Base-by-base conservation (phyloP, 345 rosid species). In the Microthlaspi erraticum region DNA sequence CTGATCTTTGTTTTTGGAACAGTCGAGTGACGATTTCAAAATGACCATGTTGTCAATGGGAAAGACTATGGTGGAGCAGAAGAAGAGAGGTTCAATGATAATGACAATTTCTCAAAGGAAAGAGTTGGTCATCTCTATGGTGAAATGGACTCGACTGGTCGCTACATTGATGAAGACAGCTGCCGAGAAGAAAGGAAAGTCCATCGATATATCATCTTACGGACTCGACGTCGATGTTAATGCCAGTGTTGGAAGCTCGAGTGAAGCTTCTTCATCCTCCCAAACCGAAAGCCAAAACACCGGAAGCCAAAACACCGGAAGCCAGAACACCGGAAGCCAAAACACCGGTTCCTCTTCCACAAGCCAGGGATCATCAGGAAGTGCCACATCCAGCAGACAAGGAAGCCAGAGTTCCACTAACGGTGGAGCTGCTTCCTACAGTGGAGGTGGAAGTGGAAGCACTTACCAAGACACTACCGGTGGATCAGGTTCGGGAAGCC, bases 181-280 rank as follows among this genome's bases (percentile, higher is more conserved):
- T 0, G 7, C 65, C 2, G 61, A 66, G 39, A 2, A 17, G n/a
- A 29, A 2, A 7, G 77, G 72, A 49, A 73, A 66, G 23, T 1
- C 67, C 0, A 39, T 73, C 12, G 67, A 73, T 33, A 17, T 42
- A 7, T 58, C 67, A 11, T 39, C 59, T 41, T 68, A 18, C 4
- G 77, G 77, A 12, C 72, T 73, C 59, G 77, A 73, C 8, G 72
- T 73, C 3, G 72, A 59, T 73, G 60, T 64, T 64, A 46, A 62
- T 19, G 0, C 31, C 0, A 8, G 36, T 6, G 4, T 71, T 52
- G n/a, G 6, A 56, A 19, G 11, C 0, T 46, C 7, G 38, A n/a
- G 37, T 14, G 8, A n/a, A 33, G 14, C 2, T 17, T 17, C 57
- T 13, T 1, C 60, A 10, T 0, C 37, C 18, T 29, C 53, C 9